phyloP scores from a whole-genome alignment of 164 flowering plant species.

The Magnolia changhungtana region DNA sequence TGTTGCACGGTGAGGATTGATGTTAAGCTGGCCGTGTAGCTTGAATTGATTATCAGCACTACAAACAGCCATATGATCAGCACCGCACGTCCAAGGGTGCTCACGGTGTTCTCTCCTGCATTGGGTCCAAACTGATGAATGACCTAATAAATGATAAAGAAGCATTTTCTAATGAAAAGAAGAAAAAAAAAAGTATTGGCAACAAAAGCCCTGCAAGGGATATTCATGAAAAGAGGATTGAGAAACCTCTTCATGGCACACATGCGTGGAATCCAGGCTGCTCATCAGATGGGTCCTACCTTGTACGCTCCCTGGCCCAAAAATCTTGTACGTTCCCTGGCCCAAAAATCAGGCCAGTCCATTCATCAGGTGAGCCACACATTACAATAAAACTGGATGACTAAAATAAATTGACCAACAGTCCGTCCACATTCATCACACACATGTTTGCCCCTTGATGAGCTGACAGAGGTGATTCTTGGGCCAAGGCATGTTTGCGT shows the following conservation, averaged over 20 bases:
- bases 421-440: background rate
- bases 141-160: background rate
- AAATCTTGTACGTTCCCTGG: background rate
- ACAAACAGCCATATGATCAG: conserved; percentile 89
- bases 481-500: background rate
- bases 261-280: background rate
- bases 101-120: conserved; percentile 84
- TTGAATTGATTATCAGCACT: conserved; percentile 84
- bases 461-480: background rate
- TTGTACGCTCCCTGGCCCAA: background rate
- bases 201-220: background rate
- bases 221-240: background rate
- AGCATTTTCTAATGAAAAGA: background rate
- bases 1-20: conserved; percentile 92
- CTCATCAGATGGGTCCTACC: background rate
- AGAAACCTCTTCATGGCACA: background rate
- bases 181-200: background rate
- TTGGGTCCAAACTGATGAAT: conserved; percentile 11
- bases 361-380: background rate
- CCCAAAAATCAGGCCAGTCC: background rate
- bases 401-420: background rate
- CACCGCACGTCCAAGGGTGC: conserved; percentile 77
- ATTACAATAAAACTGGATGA: background rate
- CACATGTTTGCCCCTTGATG: background rate
- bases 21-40: conserved; percentile 97